A percentile compares a stretch with the other conserved stretches of the same genome.
Conservation (phyloP, 305 asterid species). For the Caryopteris hybrid region DNA sequence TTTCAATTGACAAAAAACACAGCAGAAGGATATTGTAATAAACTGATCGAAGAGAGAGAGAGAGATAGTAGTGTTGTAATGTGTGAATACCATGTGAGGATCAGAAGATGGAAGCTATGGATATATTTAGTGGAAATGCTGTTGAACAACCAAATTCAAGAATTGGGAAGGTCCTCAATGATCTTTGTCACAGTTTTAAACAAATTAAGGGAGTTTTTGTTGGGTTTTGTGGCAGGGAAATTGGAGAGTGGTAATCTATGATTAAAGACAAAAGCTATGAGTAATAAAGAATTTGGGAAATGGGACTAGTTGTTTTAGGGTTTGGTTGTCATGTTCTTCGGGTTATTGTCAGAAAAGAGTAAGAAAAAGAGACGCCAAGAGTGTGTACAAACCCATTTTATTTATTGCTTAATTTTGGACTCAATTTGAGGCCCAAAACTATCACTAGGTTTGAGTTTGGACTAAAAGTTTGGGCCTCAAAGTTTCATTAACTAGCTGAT, state of each 20-base stretch:
- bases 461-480: too few relatives aligned
- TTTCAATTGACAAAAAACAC: not conserved
- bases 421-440: not conserved
- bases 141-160: slow-evolving; percentile 11
- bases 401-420: not conserved
- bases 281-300: slow-evolving; percentile 4
- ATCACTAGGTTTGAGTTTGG: too few relatives aligned
- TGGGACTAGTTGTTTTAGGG: not conserved
- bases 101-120: not conserved
- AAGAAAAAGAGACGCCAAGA: not conserved
- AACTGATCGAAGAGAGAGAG: not conserved
- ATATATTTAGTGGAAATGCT: slow-evolving; percentile 7
- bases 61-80: not conserved
- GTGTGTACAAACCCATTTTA: not conserved
- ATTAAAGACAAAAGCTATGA: slow-evolving; percentile 22
- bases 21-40: not conserved
- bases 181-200: slow-evolving; percentile 15
- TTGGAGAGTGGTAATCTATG: not conserved
- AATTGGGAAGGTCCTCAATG: slow-evolving; percentile 4
- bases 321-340: slow-evolving; percentile 10
- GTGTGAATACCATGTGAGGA: not conserved
- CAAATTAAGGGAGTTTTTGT: not conserved
- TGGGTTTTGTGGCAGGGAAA: too few relatives aligned
- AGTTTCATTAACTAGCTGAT: too few relatives aligned
- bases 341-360: not conserved